Base-by-base conservation (phyloP, 2,329 filamentous ascomycete genomes). In the Claviceps quebecensis region DNA sequence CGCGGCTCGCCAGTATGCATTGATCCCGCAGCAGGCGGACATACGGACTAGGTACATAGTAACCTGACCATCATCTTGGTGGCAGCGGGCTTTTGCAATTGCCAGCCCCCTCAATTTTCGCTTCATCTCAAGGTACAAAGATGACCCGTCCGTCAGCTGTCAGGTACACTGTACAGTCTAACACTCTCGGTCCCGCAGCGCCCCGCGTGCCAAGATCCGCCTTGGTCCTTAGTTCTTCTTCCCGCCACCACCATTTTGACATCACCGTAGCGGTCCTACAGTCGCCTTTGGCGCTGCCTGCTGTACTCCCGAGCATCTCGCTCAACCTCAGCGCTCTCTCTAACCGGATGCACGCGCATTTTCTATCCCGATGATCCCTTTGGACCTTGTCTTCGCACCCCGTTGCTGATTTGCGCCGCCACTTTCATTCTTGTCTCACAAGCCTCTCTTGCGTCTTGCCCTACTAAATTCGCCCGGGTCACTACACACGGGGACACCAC, bases 231-330 rank as follows among this genome's bases (percentile, higher is more conserved):
- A 8, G 23, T 44, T 39, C 53, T 55, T 53, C 58, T 53, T 51
- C 55, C 57, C 59, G 61, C 61, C 61, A 63, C 61, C 61, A 60
- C 54, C 53, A 57, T 63, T 63, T 63, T 56, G 60, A 58, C 61
- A 60, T 60, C 57, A 63, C 61, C 59, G 49, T 46, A 29, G 26
- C 34, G n/a, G 17, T 14, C 22, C 36, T 50, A 40, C n/a, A 16
- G 44, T 22, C 40, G 26, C 48, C 40, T 36, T 17, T 36, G 43
- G 48, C 52, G 48, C 19, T 44, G 43, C 47, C 43, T 17, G 22
- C 23, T 29, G 14, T n/a, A 37, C 41, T 45, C 19, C 45, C 45
- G n/a, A 13, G 8, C 14, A 45, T 36, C 39, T 49, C 19, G 22
- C 41, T 46, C 40, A n/a, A 22, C 17, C 23, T 11, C 38, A 36